phyloP scores from a whole-genome alignment of 352 stramenopile genomes.

The Phytophthora melonis region DNA sequence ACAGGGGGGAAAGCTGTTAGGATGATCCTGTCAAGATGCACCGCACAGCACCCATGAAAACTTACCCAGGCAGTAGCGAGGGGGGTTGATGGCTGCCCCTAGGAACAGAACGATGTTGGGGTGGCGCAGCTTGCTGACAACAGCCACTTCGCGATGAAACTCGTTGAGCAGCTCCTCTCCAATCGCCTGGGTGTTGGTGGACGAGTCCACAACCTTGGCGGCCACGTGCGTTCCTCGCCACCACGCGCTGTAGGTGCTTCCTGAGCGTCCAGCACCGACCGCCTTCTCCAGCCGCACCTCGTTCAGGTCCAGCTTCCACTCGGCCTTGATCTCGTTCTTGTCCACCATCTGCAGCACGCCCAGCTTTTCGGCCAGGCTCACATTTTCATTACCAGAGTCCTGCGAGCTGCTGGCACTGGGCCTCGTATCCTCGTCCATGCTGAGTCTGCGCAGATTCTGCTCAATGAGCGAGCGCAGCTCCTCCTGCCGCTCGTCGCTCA shows the following conservation, averaged over 20 bases:
- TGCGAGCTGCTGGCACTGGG: conserved; percentile 27
- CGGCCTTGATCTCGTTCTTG: conserved; percentile 87
- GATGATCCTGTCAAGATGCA: not conserved
- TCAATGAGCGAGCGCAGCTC: conserved; percentile 79
- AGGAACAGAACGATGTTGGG: conserved; percentile 91
- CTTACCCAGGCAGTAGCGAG: conserved; percentile 85
- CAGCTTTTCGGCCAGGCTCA: conserved; percentile 73
- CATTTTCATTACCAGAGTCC: conserved; percentile 32
- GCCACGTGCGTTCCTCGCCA: conserved; percentile 86
- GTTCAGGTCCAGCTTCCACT: conserved; percentile 81
- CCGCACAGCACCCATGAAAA: conserved; percentile 2
- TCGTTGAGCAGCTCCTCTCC: conserved; percentile 87
- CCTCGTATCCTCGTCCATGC: conserved; percentile 53
- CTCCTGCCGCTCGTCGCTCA: conserved; percentile 78
- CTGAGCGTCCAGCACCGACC: conserved; percentile 77
- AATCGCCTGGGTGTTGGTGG: conserved; percentile 67
- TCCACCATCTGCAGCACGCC: conserved; percentile 84
- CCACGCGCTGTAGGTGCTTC: conserved; percentile 81
- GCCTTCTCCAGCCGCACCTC: conserved; percentile 79
- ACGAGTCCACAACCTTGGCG: conserved; percentile 83
- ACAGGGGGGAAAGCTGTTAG: not conserved
- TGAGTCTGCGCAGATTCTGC: conserved; percentile 77
- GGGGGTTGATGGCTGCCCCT: conserved; percentile 76
- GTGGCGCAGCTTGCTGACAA: conserved; percentile 87
- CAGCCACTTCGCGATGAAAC: conserved; percentile 86